Evolutionary conservation across 805 yeast genomes (phyloP).

Genomic region (Tetrapisispora phaffii): DNA sequence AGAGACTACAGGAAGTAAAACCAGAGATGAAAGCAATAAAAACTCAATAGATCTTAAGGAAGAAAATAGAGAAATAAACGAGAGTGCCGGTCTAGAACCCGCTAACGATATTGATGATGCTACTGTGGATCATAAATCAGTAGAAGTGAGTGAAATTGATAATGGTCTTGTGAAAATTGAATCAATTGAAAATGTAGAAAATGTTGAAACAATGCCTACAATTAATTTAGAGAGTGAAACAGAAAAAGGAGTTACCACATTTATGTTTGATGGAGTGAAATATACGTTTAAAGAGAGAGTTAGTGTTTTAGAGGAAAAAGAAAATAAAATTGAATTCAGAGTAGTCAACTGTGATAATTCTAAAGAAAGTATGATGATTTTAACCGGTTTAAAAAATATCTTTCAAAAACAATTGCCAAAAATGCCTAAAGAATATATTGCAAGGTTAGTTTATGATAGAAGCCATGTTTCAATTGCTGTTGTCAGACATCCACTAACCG

Average conservation of each 20-base stretch:
- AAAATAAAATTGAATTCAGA: slow-evolving; percentile 86
- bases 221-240: slow-evolving; percentile 1
- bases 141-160: neutral
- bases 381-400: slow-evolving; percentile 91
- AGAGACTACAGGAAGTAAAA: too few relatives aligned
- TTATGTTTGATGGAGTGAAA: slow-evolving; percentile 56
- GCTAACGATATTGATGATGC: neutral
- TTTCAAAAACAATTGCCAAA: slow-evolving; percentile 96
- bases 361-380: slow-evolving; percentile 75
- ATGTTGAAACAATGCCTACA: neutral
- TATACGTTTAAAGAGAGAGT: slow-evolving; percentile 88
- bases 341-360: slow-evolving; percentile 94
- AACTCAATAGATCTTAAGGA: slow-evolving; percentile 3
- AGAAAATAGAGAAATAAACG: slow-evolving; percentile 5
- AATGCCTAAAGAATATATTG: slow-evolving; percentile 96
- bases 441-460: slow-evolving; percentile 87
- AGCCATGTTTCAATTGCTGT: slow-evolving; percentile 95
- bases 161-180: neutral
- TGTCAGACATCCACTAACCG: slow-evolving; percentile 84
- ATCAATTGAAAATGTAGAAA: neutral
- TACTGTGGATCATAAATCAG: neutral
- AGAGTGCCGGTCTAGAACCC: neutral
- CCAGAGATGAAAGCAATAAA: too few relatives aligned
- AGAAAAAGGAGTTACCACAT: slow-evolving; percentile 24
- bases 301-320: slow-evolving; percentile 86